Base-by-base conservation (phyloP, 768 basidiomycete species). In the Tricholoma hemisulphureum region DNA sequence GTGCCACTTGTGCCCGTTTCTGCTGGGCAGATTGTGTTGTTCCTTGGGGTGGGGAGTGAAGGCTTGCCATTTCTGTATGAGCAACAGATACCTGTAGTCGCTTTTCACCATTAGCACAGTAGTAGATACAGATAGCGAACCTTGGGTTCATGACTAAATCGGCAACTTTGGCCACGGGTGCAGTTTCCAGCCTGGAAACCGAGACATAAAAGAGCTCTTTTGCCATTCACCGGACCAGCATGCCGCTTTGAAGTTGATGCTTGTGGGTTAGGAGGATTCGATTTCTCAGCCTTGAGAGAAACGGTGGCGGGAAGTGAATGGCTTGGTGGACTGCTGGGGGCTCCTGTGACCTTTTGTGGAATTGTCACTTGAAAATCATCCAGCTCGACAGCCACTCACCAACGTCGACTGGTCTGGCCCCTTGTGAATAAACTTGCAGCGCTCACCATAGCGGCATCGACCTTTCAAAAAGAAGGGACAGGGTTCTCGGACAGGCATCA, bases 1-100 rank as follows among this genome's bases (percentile, higher is more conserved):
- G n/a, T n/a, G n/a, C n/a, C n/a, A n/a, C n/a, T n/a, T 55, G 64
- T 34, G 48, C 43, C 14, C 60, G 67, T 8, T 39, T 18, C 8
- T n/a, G 4, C 37, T 18, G 32, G 14, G 32, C 32, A 3, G 32
- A 4, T 23, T 21, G 41, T 43, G 20, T 23, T 3, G 41, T 21
- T 21, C 4, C 7, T 20, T 21, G 0, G 18, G 7, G 20, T 43
- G 21, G 8, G 16, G 16, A 13, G 37, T n/a, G 21, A 9, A 21
- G 21, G 21, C 13, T 21, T 4, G 8, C 16, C 5, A 43, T 43
- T 43, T 13, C 13, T 37, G 35, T n/a, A 6, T 37, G 35, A 37
- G n/a, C 41, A 23, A 8, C 13, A 13, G 20, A 13, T 21, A 10
- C 6, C 41, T 43, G 21, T 3, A 21, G 2, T 13, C 3, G 4